These are phyloP conservation scores for Endogone sp. DNA, from an alignment of 192 early-diverging fungal genomes.

Conservation along the genomic window DNA sequence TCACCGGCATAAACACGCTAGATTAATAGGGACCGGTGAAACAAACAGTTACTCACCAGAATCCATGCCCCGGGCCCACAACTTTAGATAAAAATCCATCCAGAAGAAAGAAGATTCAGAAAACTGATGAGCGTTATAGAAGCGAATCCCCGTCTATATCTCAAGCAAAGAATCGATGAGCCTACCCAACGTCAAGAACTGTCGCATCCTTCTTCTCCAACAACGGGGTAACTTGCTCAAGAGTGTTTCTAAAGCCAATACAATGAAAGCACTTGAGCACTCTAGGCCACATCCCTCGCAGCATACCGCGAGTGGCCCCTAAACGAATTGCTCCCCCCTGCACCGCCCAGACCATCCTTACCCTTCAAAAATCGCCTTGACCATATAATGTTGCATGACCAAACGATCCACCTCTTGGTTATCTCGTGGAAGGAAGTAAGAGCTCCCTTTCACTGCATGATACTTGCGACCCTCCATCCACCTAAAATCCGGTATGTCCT, in stretches of 20 bases:
- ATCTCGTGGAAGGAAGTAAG: slow-evolving; percentile 47
- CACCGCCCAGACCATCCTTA: too few species aligned
- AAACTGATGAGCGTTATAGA: too few species aligned
- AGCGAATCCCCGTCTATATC: too few species aligned
- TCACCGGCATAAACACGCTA: too few species aligned
- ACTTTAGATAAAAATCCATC: neutral
- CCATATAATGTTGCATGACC: slow-evolving; percentile 46
- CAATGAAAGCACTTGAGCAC: too few species aligned
- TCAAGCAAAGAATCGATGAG: neutral
- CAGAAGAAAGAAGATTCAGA: neutral
- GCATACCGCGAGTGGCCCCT: too few species aligned
- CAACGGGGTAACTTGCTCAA: neutral
- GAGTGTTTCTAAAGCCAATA: too few species aligned
- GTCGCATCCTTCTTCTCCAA: neutral
- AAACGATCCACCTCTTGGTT: slow-evolving; percentile 49
- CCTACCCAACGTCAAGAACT: neutral
- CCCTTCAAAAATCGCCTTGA: slow-evolving; percentile 42
- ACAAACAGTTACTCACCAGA: slow-evolving; percentile 7
- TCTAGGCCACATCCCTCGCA: too few species aligned
- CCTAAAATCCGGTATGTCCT: slow-evolving; percentile 21
- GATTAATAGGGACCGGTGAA: too few species aligned
- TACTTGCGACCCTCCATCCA: slow-evolving; percentile 31
- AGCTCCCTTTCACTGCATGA: slow-evolving; percentile 33
- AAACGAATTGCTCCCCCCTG: too few species aligned
- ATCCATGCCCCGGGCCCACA: slow-evolving; percentile 24